These are phyloP conservation scores for Fusarium setosum DNA, from an alignment of 2,329 filamentous ascomycete genomes.

Conservation along the genomic window DNA sequence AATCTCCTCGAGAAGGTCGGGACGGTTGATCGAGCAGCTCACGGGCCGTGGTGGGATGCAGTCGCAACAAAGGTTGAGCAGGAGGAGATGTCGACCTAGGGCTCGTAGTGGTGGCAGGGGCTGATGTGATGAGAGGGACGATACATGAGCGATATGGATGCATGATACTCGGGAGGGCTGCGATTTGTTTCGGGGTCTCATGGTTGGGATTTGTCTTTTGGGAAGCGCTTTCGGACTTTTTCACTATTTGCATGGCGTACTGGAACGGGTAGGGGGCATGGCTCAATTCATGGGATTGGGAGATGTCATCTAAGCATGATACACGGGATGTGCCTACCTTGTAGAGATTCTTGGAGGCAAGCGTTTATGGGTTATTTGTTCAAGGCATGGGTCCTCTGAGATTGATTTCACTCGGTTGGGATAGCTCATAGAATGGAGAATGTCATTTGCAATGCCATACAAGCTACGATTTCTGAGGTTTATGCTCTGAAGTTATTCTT, in stretches of 20 bases:
- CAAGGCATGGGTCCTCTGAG: neutral
- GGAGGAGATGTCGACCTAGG: conserved; percentile 48
- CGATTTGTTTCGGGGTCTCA: neutral
- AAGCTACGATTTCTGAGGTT: no score
- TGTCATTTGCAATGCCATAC: no score
- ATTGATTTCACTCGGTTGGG: conserved; percentile 12
- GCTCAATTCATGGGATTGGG: neutral
- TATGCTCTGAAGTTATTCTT: no score
- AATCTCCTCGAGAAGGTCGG: conserved; percentile 75
- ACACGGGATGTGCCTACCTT: conserved; percentile 6
- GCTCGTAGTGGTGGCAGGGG: no score
- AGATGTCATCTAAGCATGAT: conserved; percentile 7
- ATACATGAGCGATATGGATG: conserved; percentile 35
- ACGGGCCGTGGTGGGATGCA: conserved; percentile 77
- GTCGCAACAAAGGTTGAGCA: conserved; percentile 68
- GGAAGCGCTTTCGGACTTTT: conserved; percentile 28
- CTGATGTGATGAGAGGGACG: conserved; percentile 9
- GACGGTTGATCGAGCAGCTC: conserved; percentile 74
- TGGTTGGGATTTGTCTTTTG: conserved; percentile 17
- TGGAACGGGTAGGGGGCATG: conserved; percentile 27
- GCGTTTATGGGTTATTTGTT: conserved; percentile 11
- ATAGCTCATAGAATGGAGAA: conserved; percentile 24
- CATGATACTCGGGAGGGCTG: conserved; percentile 21
- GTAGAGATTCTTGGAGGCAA: conserved; percentile 6
- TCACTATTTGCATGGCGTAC: conserved; percentile 30